phyloP scores from a whole-genome alignment of 2,329 filamentous ascomycete species.

The Graphilbum fragrans region DNA sequence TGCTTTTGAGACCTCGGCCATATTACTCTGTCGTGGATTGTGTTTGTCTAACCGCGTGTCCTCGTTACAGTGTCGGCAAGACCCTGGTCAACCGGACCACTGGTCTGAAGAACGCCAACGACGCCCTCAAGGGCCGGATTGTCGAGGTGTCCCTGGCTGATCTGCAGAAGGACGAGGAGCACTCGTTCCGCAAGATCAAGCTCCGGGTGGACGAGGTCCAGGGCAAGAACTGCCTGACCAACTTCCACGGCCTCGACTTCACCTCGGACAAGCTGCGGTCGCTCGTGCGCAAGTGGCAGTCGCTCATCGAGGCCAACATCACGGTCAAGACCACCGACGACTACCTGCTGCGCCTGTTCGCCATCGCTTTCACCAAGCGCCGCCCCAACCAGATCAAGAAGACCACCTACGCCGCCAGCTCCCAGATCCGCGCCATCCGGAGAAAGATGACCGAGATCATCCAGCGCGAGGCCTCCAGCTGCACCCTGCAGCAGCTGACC shows the following conservation, averaged over 20 bases:
- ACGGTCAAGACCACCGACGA: slow-evolving; percentile 99
- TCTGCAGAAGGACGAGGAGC: slow-evolving; percentile 99
- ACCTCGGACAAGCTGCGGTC: slow-evolving; percentile 99
- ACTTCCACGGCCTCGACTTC: slow-evolving; percentile 99
- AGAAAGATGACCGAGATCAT: slow-evolving; percentile 99
- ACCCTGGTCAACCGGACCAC: slow-evolving; percentile 98
- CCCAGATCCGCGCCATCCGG: slow-evolving; percentile 94
- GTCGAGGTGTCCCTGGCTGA: slow-evolving; percentile 98
- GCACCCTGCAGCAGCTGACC: slow-evolving; percentile 91
- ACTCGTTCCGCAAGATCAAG: slow-evolving; percentile 99
- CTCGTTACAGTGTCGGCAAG: slow-evolving; percentile 83
- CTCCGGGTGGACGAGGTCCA: slow-evolving; percentile 97
- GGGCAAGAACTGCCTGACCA: slow-evolving; percentile 99
- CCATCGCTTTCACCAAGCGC: slow-evolving; percentile 98
- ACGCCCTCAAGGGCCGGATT: slow-evolving; percentile 96
- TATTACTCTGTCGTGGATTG: too few species aligned
- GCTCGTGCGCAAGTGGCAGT: slow-evolving; percentile 99
- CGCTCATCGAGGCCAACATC: slow-evolving; percentile 97
- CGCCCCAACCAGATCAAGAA: slow-evolving; percentile 99
- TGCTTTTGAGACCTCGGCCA: too few species aligned
- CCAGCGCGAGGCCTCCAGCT: slow-evolving; percentile 84
- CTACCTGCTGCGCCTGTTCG: slow-evolving; percentile 97
- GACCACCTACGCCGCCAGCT: slow-evolving; percentile 95
- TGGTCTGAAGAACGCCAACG: slow-evolving; percentile 99
- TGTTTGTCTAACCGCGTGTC: background rate